Evolutionary conservation across 306 rosid species (phyloP).

Genomic region (Oemleria cerasiformis): DNA sequence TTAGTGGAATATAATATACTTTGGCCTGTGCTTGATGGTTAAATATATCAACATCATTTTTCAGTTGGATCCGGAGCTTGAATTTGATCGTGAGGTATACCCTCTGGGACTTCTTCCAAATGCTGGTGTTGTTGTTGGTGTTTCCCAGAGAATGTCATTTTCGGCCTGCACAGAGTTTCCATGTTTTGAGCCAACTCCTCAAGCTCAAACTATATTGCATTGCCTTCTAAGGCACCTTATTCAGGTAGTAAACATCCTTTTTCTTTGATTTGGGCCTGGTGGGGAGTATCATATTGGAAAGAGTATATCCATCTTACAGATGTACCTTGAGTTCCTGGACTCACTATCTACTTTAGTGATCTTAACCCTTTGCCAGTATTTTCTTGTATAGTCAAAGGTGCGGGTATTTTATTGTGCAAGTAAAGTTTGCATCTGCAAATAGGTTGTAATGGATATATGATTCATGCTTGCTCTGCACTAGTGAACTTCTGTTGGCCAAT

Average conservation of each 20-base stretch:
- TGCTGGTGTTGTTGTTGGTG: slow-evolving; percentile 95
- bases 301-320: background rate
- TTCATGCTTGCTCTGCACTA: background rate
- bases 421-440: slow-evolving; percentile 2
- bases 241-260: slow-evolving; percentile 58
- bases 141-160: slow-evolving; percentile 94
- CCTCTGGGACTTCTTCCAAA: slow-evolving; percentile 97
- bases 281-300: background rate
- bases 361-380: background rate
- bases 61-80: slow-evolving; percentile 98
- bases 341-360: background rate
- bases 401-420: background rate
- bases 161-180: slow-evolving; percentile 94
- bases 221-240: slow-evolving; percentile 93
- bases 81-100: slow-evolving; percentile 97
- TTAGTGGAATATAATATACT: slow-evolving; percentile 17
- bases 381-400: background rate
- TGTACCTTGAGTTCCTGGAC: slow-evolving; percentile 2
- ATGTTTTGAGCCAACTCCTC: slow-evolving; percentile 99
- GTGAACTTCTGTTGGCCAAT: background rate
- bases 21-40: slow-evolving; percentile 24
- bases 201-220: slow-evolving; percentile 96
- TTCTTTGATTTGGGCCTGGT: background rate
- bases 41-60: slow-evolving; percentile 26
- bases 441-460: background rate